Evolutionary conservation across 2,329 filamentous ascomycete species (phyloP), one percentile per base, ranked within the genome.

Genomic region (Davidsoniella eucalypti): DNA sequence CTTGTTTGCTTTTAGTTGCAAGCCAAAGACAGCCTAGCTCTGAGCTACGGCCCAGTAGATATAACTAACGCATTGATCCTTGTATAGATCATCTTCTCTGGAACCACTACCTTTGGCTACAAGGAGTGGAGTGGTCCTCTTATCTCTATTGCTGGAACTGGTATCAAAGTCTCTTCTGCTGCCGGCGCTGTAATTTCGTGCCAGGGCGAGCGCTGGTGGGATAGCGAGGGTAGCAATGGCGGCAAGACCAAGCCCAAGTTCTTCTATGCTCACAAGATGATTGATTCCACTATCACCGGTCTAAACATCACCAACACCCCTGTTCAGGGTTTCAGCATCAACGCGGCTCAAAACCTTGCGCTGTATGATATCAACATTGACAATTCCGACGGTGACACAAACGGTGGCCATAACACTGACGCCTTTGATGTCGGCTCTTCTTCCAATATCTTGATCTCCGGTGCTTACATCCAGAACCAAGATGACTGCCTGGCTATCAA

Each of bases 51-150:
- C 21, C 41, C 26, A 39, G 29, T 21, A 21, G 21, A 21, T 21
- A 21, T 21, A 41, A n/a, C 52, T 55, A 49, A 47, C 40, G 10
- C 37, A 45, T 33, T 17, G 26, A 12, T 67, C 63, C 5, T 8
- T 36, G 6, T 5, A 16, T 37, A 53, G 47, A 69, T 82, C 54
- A 74, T 72, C 56, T 84, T 84, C 62, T 62, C 75, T 52, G 81
- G 80, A 41, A 74, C 68, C 12, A 84, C 80, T n/a, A 76, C 73
- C 49, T 84, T 80, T 58, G 79, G 69, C 17, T 82, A 81, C 64
- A 66, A 75, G 55, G 73, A 80, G 57, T 84, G 79, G 80, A 60
- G 61, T 1, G 80, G 80, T 0, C 80, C 80, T 42, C 67, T 84
- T 12, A 69, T 84, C 57, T 69, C 70, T 25, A 67, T 83, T 54